A percentile compares a stretch with the other conserved stretches of the same genome.
Conservation (phyloP, 257 asterid species). For the Solanum ossicruentum region DNA sequence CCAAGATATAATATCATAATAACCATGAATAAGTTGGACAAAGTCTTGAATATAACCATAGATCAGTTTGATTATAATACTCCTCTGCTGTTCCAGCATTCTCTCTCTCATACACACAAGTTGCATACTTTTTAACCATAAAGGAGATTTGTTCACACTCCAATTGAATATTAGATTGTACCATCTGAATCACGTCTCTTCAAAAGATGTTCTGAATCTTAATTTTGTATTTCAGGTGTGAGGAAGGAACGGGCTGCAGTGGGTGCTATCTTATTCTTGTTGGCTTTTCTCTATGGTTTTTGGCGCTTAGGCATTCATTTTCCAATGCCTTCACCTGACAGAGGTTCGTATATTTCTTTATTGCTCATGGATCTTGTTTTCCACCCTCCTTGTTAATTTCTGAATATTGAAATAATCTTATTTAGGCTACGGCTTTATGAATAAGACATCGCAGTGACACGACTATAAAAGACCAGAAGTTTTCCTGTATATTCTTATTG, state of each 20-base stretch:
- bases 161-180: neutral
- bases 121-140: neutral
- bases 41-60: neutral
- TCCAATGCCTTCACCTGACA: slow-evolving; percentile 99
- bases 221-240: slow-evolving; percentile 44
- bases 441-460: neutral
- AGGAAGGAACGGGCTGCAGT: slow-evolving; percentile 82
- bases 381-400: neutral
- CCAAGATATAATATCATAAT: neutral
- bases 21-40: neutral
- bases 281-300: slow-evolving; percentile 83
- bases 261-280: slow-evolving; percentile 68
- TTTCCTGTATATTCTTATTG: neutral
- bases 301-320: slow-evolving; percentile 99
- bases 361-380: neutral
- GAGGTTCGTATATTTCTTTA: slow-evolving; percentile 33
- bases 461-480: neutral
- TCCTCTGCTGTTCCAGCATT: neutral
- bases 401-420: neutral
- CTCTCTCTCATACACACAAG: neutral
- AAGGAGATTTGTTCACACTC: neutral
- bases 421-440: neutral
- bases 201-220: slow-evolving; percentile 1
- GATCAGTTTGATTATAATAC: neutral
- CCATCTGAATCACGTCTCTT: neutral